These are phyloP conservation scores for Eucalyptus marginata DNA, from an alignment of 345 rosid species.

Conservation along the genomic window DNA sequence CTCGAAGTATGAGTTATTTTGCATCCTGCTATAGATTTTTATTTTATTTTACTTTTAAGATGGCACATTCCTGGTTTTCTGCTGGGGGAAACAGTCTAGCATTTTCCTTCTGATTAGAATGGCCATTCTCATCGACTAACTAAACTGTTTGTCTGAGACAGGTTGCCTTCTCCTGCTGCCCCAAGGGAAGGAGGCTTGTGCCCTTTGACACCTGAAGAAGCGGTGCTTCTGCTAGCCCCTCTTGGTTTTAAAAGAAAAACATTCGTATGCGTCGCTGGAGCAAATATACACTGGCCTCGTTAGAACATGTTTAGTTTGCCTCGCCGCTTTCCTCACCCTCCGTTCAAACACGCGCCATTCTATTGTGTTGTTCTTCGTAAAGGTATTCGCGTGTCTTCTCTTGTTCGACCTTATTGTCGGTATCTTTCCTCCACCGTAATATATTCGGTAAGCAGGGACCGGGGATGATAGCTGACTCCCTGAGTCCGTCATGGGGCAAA, in stretches of 20 bases:
- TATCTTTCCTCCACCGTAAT: no score
- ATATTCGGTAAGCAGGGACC: no score
- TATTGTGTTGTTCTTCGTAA: no score
- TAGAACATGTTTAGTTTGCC: no score
- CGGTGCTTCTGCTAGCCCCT: constrained; percentile 84
- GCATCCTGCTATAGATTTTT: background rate
- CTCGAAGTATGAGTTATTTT: constrained; percentile 20
- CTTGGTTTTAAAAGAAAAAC: constrained; percentile 60
- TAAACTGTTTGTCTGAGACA: constrained; percentile 5
- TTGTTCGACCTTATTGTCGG: no score
- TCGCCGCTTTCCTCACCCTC: no score
- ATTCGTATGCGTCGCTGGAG: no score
- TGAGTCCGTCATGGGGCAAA: no score
- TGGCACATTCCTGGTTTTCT: background rate
- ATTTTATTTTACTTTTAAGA: background rate
- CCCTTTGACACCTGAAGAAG: constrained; percentile 92
- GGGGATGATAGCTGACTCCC: no score
- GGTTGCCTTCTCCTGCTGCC: constrained; percentile 49
- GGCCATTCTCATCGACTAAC: background rate
- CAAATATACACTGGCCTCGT: no score
- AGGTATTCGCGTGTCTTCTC: no score
- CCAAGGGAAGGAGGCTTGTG: constrained; percentile 69
- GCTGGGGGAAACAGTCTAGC: background rate
- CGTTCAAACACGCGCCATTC: no score
- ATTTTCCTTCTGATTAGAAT: background rate